A percentile compares a stretch with the other conserved stretches of the same genome.
phyloP scores from a whole-genome alignment of 2,329 filamentous ascomycete species.

The Aotearoamyces nothofagi region DNA sequence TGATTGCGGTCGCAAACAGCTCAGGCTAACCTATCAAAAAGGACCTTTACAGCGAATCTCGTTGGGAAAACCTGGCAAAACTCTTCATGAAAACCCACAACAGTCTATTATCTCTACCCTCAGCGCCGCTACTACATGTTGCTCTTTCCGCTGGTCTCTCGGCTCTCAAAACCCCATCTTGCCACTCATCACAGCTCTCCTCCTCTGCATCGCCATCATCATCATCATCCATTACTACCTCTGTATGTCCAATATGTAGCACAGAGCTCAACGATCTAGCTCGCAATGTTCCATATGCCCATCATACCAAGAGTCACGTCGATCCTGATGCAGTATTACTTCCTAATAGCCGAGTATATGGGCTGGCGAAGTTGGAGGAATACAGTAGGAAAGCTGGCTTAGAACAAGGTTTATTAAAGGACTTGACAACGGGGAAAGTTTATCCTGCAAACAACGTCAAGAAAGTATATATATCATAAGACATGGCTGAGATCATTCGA shows the following conservation, averaged over 20 bases:
- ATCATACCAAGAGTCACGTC: constrained; percentile 87
- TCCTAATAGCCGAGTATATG: constrained; percentile 79
- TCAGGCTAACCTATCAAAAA: too few species aligned
- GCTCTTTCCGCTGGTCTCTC: constrained; percentile 84
- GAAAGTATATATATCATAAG: constrained; percentile 81
- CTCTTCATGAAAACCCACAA: constrained; percentile 82
- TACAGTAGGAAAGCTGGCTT: constrained; percentile 71
- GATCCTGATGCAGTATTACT: constrained; percentile 76
- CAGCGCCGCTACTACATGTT: constrained; percentile 73
- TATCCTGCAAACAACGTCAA: constrained; percentile 48
- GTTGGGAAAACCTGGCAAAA: constrained; percentile 64
- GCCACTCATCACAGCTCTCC: constrained; percentile 42
- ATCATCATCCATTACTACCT: constrained; percentile 27
- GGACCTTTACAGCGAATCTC: constrained; percentile 57
- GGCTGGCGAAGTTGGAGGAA: constrained; percentile 54
- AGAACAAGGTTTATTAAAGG: constrained; percentile 50
- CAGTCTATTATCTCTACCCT: constrained; percentile 66
- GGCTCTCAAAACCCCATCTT: constrained; percentile 88
- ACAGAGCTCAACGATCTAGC: constrained; percentile 90
- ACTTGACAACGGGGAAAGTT: constrained; percentile 60
- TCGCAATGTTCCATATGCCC: constrained; percentile 77
- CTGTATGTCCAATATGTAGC: constrained; percentile 89
- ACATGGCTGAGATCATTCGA: too few species aligned
- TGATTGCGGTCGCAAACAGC: constrained; percentile 16
- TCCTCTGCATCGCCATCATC: constrained; percentile 16